phyloP scores from a whole-genome alignment of 352 stramenopile species.

The Globisporangium cylindrosporum region DNA sequence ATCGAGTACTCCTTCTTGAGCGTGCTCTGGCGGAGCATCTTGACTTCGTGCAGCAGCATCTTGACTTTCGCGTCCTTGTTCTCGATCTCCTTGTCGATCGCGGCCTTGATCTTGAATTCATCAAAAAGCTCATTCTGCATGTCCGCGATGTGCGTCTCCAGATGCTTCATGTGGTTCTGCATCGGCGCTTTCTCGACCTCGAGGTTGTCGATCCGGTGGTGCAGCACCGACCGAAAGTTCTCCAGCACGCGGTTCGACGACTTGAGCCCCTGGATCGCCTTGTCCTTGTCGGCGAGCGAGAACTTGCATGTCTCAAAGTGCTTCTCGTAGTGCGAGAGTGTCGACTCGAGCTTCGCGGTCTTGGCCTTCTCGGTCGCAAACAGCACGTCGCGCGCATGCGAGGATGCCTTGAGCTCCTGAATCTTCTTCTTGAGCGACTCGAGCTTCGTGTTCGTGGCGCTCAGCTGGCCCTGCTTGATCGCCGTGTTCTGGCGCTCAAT shows the following conservation, averaged over 20 bases:
- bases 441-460: slow-evolving; percentile 74
- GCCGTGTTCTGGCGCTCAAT: slow-evolving; percentile 74
- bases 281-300: slow-evolving; percentile 72
- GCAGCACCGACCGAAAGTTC: slow-evolving; percentile 79
- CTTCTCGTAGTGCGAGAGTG: slow-evolving; percentile 64
- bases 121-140: slow-evolving; percentile 78
- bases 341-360: slow-evolving; percentile 55
- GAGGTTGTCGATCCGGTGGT: slow-evolving; percentile 72
- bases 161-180: slow-evolving; percentile 45
- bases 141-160: slow-evolving; percentile 71
- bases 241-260: slow-evolving; percentile 77
- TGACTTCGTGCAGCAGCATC: slow-evolving; percentile 71
- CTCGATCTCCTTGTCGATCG: slow-evolving; percentile 58
- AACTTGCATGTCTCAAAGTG: slow-evolving; percentile 73
- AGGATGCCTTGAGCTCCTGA: slow-evolving; percentile 76
- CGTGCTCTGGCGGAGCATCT: slow-evolving; percentile 63
- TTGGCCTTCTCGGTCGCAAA: slow-evolving; percentile 72
- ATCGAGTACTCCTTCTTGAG: slow-evolving; percentile 80
- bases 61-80: slow-evolving; percentile 78
- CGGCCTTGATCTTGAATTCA: slow-evolving; percentile 64
- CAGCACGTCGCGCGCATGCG: slow-evolving; percentile 64
- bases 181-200: slow-evolving; percentile 73
- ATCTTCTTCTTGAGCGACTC: slow-evolving; percentile 84
- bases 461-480: slow-evolving; percentile 78
- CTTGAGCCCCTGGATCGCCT: slow-evolving; percentile 55